These are phyloP conservation scores for Starmerella vitae DNA, from an alignment of 805 yeast genomes.

Conservation along the genomic window DNA sequence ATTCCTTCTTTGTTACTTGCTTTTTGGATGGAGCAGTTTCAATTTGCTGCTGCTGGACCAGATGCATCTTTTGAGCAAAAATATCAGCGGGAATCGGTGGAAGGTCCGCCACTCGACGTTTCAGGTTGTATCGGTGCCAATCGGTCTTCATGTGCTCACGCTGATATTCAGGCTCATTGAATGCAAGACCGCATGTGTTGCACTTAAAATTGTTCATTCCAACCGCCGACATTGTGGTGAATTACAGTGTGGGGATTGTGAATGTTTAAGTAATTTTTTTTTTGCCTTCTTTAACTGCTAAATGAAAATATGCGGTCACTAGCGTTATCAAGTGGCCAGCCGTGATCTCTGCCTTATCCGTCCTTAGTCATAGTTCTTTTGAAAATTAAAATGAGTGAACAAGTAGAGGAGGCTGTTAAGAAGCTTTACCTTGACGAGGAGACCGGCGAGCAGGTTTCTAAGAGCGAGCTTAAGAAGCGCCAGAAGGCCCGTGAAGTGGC, in stretches of 20 bases:
- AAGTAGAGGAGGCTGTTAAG: constrained; percentile 51
- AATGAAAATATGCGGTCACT: too few relatives aligned
- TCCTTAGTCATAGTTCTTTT: too few relatives aligned
- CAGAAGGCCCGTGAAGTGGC: constrained; percentile 77
- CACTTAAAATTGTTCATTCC: constrained; percentile 44
- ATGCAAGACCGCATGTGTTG: constrained; percentile 74
- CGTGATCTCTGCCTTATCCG: too few relatives aligned
- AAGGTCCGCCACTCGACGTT: constrained; percentile 76
- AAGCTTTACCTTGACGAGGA: constrained; percentile 63
- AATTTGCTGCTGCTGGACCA: constrained; percentile 23
- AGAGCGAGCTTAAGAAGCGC: constrained; percentile 91
- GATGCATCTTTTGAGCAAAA: constrained; percentile 54
- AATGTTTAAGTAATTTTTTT: not conserved
- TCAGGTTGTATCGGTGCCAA: constrained; percentile 94
- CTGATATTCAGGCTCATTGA: constrained; percentile 71
- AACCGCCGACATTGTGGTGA: not conserved
- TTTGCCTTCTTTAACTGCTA: too few relatives aligned
- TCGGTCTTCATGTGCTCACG: constrained; percentile 92
- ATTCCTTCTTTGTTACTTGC: constrained; percentile 30
- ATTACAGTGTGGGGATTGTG: not conserved
- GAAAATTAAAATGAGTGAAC: constrained; percentile 29
- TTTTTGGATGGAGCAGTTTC: constrained; percentile 15
- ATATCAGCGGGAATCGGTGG: constrained; percentile 57
- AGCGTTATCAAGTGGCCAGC: too few relatives aligned
- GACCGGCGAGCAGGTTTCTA: constrained; percentile 94